Base-by-base conservation (phyloP, 148 eudicot species). In the Silene conica region DNA sequence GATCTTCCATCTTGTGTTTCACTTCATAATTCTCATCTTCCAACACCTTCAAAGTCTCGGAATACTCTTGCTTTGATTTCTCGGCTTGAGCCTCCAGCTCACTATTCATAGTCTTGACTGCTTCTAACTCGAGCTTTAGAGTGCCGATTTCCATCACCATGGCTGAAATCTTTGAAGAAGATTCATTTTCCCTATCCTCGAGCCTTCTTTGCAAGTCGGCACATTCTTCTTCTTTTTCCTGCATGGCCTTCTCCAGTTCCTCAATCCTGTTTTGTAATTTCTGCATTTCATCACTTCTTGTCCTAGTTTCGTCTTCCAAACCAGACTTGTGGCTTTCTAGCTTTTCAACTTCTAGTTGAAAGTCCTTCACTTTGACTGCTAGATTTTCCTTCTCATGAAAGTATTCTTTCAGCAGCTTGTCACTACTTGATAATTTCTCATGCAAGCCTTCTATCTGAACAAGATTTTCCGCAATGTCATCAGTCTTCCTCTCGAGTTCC, bases 361-460 rank as follows among this genome's bases (percentile, higher is more conserved):
- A 72, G 57, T 81, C 85, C 60, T 80, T 78, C 20, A 83, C 73
- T 84, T 81, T 82, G 60, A 68, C 70, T 70, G 52, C 80, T 58
- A 82, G 75, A 59, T 73, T 67, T 67, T 79, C 86, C 80, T 77
- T 89, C 79, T 89, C 91, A 74, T 84, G 85, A 15, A 59, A 59
- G 70, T 67, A 54, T 71, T 65, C 78, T 56, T 77, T 76, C 59
- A 85, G 86, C 76, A 79, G 85, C 34, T 75, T 76, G n/a, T 63
- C 83, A 46, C 75, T 80, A 75, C 73, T 81, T 18, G 79, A 63
- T 46, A 85, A 50, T 78, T 87, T 85, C 69, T 79, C 80, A 76
- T 80, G 78, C 83, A 87, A 70, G 76, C 76, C 83, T 77, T 83
- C 87, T 55, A 87, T 79, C 77, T 86, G 91, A 61, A 77, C 72